A percentile compares a stretch with the other conserved stretches of the same genome.
Conservation (phyloP, 2,329 filamentous ascomycete genomes). For the Diaporthe nobilis region DNA sequence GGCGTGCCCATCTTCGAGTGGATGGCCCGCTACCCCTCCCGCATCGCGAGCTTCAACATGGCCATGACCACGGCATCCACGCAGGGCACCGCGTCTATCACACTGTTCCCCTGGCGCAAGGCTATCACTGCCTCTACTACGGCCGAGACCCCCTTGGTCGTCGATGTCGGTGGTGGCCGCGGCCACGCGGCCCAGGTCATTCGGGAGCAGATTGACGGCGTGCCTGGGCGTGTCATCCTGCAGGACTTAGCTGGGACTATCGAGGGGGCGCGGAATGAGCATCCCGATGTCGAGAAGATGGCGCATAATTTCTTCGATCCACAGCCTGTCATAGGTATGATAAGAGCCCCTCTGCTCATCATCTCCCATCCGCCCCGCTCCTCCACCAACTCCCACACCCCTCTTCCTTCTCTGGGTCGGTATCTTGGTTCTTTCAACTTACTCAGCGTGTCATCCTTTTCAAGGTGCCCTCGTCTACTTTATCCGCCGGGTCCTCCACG, state of each 20-base stretch:
- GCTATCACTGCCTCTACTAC: not conserved
- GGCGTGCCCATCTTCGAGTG: not conserved
- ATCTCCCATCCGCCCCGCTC: not conserved
- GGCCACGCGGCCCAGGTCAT: not conserved
- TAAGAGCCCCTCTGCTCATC: not conserved
- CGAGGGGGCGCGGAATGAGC: not conserved
- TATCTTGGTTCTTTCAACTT: not conserved
- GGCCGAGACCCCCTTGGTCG: not conserved
- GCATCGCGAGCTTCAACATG: constrained; percentile 3
- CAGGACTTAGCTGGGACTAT: not conserved
- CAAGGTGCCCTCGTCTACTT: not conserved
- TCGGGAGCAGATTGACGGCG: not conserved
- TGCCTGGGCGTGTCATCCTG: not conserved
- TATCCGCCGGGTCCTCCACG: not conserved
- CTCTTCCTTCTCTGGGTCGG: not conserved
- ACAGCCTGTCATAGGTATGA: not conserved
- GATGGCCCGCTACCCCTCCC: not conserved
- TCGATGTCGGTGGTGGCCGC: not conserved
- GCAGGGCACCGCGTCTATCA: not conserved
- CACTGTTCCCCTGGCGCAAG: constrained; percentile 2
- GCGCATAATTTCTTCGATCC: not conserved
- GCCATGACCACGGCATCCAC: not conserved
- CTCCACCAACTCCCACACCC: not conserved
- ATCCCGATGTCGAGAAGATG: not conserved
- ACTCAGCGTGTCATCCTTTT: not conserved